Base-by-base conservation (phyloP, 2,329 filamentous ascomycete genomes). In the Colletotrichum gigasporum region DNA sequence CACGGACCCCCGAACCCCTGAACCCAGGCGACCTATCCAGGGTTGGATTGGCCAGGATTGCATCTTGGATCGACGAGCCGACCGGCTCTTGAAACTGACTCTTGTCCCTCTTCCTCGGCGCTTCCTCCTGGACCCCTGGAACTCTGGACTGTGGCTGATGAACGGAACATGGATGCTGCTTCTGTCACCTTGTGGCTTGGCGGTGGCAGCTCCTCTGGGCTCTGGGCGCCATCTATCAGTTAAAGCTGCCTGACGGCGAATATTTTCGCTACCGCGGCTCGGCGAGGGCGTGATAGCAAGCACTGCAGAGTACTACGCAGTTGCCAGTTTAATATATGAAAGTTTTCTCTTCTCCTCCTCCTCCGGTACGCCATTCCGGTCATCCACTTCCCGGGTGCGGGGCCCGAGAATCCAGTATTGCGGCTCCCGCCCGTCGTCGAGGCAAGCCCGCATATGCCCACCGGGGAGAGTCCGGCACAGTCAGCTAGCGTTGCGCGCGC, bases 191-290 rank as follows among this genome's bases (percentile, higher is more conserved):
- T 26, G 55, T 50, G 56, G 61, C 48, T 64, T 48, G 52, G 61
- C 56, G 10, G 10, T 41, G 41, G n/a, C 32, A 47, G 45, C 34
- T 42, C n/a, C n/a, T n/a, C n/a, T 16, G 24, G 22, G 26, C 22
- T 41, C 61, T 61, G 16, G 61, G 56, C 61, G 48, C 41, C 48
- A 54, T 64, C 41, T 60, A 59, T 53, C 47, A 47, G 60, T 59
- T 48, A 63, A 63, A 63, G 60, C 60, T 63, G 53, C 53, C 37
- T 22, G 34, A 24, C 24, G 11, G 41, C 16, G 26, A 34, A 34
- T 18, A 34, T 42, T 44, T 26, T 18, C 20, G 41, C 53, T 47
- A 18, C 28, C 41, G n/a, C n/a, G n/a, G n/a, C n/a, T n/a, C n/a
- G n/a, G n/a, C n/a, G n/a, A n/a, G n/a, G n/a, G n/a, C n/a, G n/a